Conservation (phyloP, 805 yeast species). For the Hanseniaspora mollemarum region DNA sequence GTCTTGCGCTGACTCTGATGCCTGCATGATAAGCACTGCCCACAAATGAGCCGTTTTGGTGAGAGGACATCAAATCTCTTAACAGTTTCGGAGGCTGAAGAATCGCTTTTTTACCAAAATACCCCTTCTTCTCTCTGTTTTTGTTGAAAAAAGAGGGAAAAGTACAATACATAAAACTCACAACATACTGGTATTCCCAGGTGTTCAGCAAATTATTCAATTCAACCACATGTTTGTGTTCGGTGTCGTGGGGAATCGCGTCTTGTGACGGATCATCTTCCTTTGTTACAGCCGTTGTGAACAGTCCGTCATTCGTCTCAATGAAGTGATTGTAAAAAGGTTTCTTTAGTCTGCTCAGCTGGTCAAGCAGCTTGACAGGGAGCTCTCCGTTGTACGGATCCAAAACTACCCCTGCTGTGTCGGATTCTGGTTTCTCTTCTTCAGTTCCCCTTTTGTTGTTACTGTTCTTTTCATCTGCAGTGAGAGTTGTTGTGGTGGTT, state of each 20-base stretch:
- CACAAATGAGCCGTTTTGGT: not conserved
- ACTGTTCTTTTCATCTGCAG: not conserved
- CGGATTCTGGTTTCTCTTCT: not conserved
- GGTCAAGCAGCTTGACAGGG: constrained; percentile 8
- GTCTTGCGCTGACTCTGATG: constrained; percentile 7
- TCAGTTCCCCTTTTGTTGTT: not conserved
- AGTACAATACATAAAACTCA: constrained; percentile 29
- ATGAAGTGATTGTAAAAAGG: constrained; percentile 5
- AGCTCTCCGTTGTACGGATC: not conserved
- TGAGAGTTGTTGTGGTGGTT: not conserved
- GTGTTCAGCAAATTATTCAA: constrained; percentile 17
- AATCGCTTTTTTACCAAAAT: constrained; percentile 7
- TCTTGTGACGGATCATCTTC: not conserved
- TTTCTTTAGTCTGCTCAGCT: constrained; percentile 9
- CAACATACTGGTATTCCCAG: constrained; percentile 29
- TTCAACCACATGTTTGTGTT: not conserved
- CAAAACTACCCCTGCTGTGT: not conserved
- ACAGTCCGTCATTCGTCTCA: not conserved
- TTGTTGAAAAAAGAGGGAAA: constrained; percentile 25
- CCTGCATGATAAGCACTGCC: not conserved
- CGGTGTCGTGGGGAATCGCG: not conserved
- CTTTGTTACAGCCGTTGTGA: not conserved
- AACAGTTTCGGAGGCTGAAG: constrained; percentile 7
- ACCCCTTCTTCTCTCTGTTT: constrained; percentile 4
- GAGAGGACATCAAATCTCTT: constrained; percentile 3